Base-by-base conservation (phyloP, 768 basidiomycete species). In the Termitomyces heimii region DNA sequence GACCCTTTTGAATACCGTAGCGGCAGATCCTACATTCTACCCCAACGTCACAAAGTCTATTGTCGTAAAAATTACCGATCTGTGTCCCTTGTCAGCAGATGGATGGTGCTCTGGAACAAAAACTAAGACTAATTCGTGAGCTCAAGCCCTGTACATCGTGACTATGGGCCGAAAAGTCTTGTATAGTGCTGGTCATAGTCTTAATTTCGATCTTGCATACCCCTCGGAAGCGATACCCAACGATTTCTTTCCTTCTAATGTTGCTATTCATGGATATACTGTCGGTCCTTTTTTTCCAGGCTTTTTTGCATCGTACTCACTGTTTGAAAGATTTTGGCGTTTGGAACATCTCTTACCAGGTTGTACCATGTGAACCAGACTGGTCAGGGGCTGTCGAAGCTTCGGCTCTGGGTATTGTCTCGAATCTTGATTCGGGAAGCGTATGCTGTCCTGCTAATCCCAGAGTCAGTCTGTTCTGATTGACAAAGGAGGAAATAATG, bases 141-240 rank as follows among this genome's bases (percentile, higher is more conserved):
- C 71, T 18, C 56, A 42, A 34, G 28, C 44, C 34, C 49, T 39
- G 31, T 16, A 40, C 14, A 4, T 45, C 14, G 53, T 22, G 4
- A 31, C 42, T 56, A 26, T 20, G 26, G 51, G n/a, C n/a, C n/a
- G 47, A 55, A 32, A 13, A 37, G 31, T 20, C 32, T 35, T 20
- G 12, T 48, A 35, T 60, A 92, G 89, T 48, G 87, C 81, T 39
- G 88, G 87, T 6, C 75, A 76, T 49, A 82, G 78, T 62, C 75
- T 93, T 56, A 92, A 93, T 65, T 92, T 94, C 68, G 91, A 94
- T 70, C 82, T 93, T 52, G 84, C 88, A 42, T 92, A 77, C 68
- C 91, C 90, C 2, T 91, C 90, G 5, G 60, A 60, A 29, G 82
- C 87, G 18, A 89, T 92, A 56, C 80, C 89, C 31, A 68, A 74